phyloP scores from a whole-genome alignment of 2,329 filamentous ascomycete genomes.

The Diaporthe sp. region DNA sequence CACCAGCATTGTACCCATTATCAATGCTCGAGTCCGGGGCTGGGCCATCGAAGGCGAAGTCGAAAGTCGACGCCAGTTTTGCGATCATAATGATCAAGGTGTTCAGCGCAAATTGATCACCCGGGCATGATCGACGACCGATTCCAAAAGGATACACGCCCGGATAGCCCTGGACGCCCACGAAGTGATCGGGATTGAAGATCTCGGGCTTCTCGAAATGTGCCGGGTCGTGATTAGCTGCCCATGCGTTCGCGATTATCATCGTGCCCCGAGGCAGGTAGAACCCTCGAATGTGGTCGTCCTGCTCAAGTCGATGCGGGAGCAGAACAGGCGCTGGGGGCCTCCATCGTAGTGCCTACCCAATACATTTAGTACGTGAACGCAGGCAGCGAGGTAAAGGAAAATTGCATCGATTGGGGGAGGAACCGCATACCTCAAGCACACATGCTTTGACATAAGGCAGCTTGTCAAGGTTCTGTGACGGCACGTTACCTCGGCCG shows the following conservation, averaged over 20 bases:
- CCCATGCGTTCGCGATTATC: conserved; percentile 31
- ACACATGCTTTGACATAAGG: conserved; percentile 29
- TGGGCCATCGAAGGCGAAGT: conserved; percentile 16
- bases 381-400: neutral
- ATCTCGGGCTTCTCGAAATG: neutral
- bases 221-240: conserved; percentile 15
- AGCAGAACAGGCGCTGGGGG: conserved; percentile 17
- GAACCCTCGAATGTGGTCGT: conserved; percentile 8
- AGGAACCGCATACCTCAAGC: conserved; percentile 5
- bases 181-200: conserved; percentile 17
- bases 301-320: conserved; percentile 24
- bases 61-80: conserved; percentile 16
- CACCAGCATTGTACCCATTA: conserved; percentile 4
- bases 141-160: conserved; percentile 11
- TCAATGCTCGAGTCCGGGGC: conserved; percentile 15
- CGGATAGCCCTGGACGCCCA: neutral
- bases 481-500: neutral
- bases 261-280: conserved; percentile 4
- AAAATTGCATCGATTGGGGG: fast-evolving
- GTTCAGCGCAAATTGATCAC: conserved; percentile 23
- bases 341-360: conserved; percentile 25
- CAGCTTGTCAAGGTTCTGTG: neutral
- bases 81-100: conserved; percentile 22
- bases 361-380: neutral
- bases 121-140: conserved; percentile 23